Conservation (phyloP, 331 rosid species). For the Acacia concinna region DNA sequence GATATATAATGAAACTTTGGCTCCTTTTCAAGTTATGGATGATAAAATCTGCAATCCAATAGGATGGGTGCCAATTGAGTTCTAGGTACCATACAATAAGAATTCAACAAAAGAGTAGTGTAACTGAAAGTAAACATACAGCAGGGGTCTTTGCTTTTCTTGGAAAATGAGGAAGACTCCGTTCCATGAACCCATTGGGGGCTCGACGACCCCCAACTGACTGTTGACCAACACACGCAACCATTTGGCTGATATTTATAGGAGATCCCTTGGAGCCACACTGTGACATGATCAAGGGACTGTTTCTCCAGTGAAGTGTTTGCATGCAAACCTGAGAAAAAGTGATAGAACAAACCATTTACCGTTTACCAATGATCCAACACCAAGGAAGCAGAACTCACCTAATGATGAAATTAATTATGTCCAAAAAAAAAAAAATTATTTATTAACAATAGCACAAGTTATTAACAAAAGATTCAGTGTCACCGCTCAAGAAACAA, state of each 20-base stretch:
- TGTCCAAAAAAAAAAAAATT: not conserved
- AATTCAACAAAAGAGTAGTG: slow-evolving; percentile 20
- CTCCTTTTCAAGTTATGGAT: slow-evolving; percentile 15
- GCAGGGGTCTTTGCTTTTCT: slow-evolving; percentile 74
- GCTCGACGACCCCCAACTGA: slow-evolving; percentile 95
- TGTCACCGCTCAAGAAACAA: not conserved
- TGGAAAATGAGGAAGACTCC: slow-evolving; percentile 96
- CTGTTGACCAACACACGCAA: slow-evolving; percentile 97
- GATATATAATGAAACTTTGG: slow-evolving; percentile 3
- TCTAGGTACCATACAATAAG: slow-evolving; percentile 1
- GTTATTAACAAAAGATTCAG: slow-evolving; percentile 6
- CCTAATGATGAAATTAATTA: slow-evolving; percentile 9
- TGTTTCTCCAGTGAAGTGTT: slow-evolving; percentile 89
- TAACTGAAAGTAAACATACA: slow-evolving; percentile 50
- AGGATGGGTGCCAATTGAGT: not conserved
- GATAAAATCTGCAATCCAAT: slow-evolving; percentile 18
- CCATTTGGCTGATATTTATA: slow-evolving; percentile 91
- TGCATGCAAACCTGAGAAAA: slow-evolving; percentile 81
- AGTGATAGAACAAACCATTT: not conserved
- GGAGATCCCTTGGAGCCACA: slow-evolving; percentile 99
- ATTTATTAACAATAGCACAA: not conserved
- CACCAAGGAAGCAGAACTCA: slow-evolving; percentile 11
- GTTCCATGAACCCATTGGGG: slow-evolving; percentile 89
- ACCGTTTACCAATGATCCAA: slow-evolving; percentile 7
- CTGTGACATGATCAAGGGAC: slow-evolving; percentile 98